Evolutionary conservation across 805 yeast genomes (phyloP).

Genomic region (Torulaspora indica): DNA sequence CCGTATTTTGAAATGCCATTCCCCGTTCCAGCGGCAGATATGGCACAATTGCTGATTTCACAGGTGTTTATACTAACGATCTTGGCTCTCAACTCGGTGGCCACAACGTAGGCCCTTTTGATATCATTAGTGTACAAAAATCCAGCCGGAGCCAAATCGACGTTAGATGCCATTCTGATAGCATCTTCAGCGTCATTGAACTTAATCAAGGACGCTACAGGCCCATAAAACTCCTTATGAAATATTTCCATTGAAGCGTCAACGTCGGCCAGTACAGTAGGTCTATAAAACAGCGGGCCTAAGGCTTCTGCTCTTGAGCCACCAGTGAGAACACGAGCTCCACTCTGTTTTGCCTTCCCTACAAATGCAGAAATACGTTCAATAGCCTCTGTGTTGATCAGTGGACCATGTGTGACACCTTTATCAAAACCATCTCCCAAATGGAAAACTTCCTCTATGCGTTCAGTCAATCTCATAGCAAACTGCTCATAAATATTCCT

Average conservation of each 20-base stretch:
- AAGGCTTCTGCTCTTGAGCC: conserved; percentile 68
- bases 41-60: conserved; percentile 75
- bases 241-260: conserved; percentile 67
- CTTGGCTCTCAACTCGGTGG: conserved; percentile 67
- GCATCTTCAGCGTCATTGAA: conserved; percentile 71
- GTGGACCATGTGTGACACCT: conserved; percentile 66
- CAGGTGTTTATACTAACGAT: conserved; percentile 79
- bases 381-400: conserved; percentile 62
- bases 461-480: conserved; percentile 50
- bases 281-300: conserved; percentile 65
- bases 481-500: conserved; percentile 64
- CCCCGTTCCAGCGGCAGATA: conserved; percentile 81
- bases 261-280: conserved; percentile 84
- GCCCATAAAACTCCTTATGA: conserved; percentile 88
- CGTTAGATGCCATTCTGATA: conserved; percentile 64
- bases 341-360: conserved; percentile 58
- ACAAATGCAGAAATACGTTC: conserved; percentile 59
- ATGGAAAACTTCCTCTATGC: conserved; percentile 46
- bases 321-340: conserved; percentile 71
- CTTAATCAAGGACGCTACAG: conserved; percentile 71
- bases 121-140: conserved; percentile 72
- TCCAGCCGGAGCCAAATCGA: conserved; percentile 80
- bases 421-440: conserved; percentile 78
- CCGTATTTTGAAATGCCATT: conserved; percentile 88
- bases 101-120: conserved; percentile 59